Percentiles rank a stretch among this genome's conserved stretches.
These are phyloP conservation scores for Ustilaginoidea virens DNA, from an alignment of 2,329 filamentous ascomycete genomes.

Conservation along the genomic window DNA sequence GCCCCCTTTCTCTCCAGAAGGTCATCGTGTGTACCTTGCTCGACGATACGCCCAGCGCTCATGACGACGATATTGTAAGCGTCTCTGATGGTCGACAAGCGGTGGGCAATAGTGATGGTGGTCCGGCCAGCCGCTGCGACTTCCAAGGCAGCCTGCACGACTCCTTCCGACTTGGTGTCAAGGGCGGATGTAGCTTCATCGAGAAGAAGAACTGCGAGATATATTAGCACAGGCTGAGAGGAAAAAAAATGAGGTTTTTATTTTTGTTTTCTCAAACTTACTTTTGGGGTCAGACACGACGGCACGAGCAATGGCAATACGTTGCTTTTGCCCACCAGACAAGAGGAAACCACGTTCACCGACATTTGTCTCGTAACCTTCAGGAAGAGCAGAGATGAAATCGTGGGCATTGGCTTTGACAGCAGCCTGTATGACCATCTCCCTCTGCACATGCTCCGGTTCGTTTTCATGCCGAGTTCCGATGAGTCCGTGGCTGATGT, in stretches of 20 bases:
- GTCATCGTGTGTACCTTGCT: conserved; percentile 78
- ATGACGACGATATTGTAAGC: conserved; percentile 96
- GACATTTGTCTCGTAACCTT: conserved; percentile 89
- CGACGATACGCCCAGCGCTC: conserved; percentile 68
- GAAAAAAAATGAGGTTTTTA: too few relatives aligned
- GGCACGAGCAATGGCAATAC: conserved; percentile 84
- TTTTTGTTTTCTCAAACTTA: conserved; percentile 18
- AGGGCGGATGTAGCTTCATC: conserved; percentile 91
- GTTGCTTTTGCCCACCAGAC: conserved; percentile 91
- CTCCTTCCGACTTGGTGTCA: conserved; percentile 86
- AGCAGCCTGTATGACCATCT: conserved; percentile 65
- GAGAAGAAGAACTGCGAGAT: conserved; percentile 52
- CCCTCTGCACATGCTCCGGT: conserved; percentile 48
- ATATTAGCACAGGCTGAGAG: neutral
- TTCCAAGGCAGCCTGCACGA: conserved; percentile 86
- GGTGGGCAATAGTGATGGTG: conserved; percentile 91
- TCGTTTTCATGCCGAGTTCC: conserved; percentile 61
- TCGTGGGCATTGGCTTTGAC: conserved; percentile 90
- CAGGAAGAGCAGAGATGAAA: conserved; percentile 67
- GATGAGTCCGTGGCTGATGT: conserved; percentile 81
- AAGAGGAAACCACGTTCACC: conserved; percentile 86
- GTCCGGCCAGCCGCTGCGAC: conserved; percentile 74
- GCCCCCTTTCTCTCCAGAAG: conserved; percentile 55
- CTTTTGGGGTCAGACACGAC: conserved; percentile 80
- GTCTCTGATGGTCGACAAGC: conserved; percentile 83